Evolutionary conservation across 495 filamentous ascomycete species (phyloP).

Genomic region (Penicillium samsonianum): DNA sequence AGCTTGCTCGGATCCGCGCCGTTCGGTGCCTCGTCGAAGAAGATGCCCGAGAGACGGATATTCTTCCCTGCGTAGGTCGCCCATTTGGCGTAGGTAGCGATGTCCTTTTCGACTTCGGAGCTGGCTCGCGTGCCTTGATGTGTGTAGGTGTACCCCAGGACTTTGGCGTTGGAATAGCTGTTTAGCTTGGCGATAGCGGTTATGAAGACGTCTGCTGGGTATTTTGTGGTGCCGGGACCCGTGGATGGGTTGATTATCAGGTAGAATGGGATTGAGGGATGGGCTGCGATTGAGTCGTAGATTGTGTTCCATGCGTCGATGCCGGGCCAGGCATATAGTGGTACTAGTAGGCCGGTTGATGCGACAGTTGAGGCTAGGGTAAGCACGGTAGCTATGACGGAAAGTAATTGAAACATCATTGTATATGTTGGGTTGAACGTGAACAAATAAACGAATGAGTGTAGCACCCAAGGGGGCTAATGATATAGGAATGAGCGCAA

Average conservation of each 20-base stretch:
- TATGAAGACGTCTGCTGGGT: constrained; percentile 36
- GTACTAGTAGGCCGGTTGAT: constrained; percentile 45
- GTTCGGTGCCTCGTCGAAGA: constrained; percentile 48
- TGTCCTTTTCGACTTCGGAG: constrained; percentile 35
- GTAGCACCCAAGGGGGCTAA: background rate
- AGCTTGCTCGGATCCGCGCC: constrained; percentile 27
- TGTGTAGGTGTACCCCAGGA: constrained; percentile 53
- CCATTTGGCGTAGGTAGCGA: constrained; percentile 48
- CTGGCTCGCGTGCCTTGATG: constrained; percentile 29
- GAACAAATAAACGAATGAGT: background rate
- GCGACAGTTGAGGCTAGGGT: constrained; percentile 12
- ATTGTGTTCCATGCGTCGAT: constrained; percentile 45
- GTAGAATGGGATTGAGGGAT: constrained; percentile 39
- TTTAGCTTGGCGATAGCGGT: constrained; percentile 40
- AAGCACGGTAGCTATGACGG: constrained; percentile 13
- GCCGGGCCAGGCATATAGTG: constrained; percentile 53
- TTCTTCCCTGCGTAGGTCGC: constrained; percentile 26
- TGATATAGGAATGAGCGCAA: background rate
- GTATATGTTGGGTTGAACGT: background rate
- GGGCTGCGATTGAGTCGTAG: constrained; percentile 34
- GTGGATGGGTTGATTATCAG: constrained; percentile 50
- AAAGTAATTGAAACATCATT: constrained; percentile 17
- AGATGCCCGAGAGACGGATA: constrained; percentile 46
- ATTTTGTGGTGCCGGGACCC: constrained; percentile 43
- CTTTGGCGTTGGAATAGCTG: constrained; percentile 42